Evolutionary conservation across 1,284 basidiomycete genomes (phyloP), one percentile per base, ranked within the genome.

Genomic region (Ganoderma resinaceum): DNA sequence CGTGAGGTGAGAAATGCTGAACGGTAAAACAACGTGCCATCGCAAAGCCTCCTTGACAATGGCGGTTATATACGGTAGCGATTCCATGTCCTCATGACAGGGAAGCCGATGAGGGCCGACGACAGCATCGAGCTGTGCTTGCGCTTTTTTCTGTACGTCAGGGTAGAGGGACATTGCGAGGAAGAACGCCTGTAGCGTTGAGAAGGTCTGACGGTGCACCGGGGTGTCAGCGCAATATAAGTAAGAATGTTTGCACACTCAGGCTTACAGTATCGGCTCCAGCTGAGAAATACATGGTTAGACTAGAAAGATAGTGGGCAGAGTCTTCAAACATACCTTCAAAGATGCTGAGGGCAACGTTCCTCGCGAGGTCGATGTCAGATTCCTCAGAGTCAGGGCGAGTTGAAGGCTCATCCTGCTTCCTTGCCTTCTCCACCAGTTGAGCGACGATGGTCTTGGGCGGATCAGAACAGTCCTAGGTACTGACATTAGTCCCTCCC

Each of bases 61-160:
- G 0, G 78, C 79, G 12, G 74, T 66, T 20, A 81, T 64, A 65
- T 81, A 82, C 1, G 79, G 78, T 9, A 82, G 69, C 2, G 65
- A 49, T 9, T 68, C 67, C 16, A 73, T 38, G 57, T 83, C 82
- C 6, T 63, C 66, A 42, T 79, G 76, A 5, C 67, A 68, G 0
- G 82, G 82, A 7, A 82, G 66, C 18, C 80, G 71, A 7, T 74
- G 63, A 2, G 64, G 62, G 1, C 78, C 78, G 35, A 80, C 71
- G 12, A 81, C 75, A 1, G 61, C 35, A 63, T 81, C 80, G 16
- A 82, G 62, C 63, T 82, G 78, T 29, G 66, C 71, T 61, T 80
- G 80, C 0, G 79, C 81, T 46, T 74, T 75, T 46, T 66, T 66
- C 62, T 78, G 77, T 3, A 79, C 68, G 5, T 79, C 76, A 2